phyloP scores from a whole-genome alignment of 176 grass and related monocot genomes.

The Avena insularis region DNA sequence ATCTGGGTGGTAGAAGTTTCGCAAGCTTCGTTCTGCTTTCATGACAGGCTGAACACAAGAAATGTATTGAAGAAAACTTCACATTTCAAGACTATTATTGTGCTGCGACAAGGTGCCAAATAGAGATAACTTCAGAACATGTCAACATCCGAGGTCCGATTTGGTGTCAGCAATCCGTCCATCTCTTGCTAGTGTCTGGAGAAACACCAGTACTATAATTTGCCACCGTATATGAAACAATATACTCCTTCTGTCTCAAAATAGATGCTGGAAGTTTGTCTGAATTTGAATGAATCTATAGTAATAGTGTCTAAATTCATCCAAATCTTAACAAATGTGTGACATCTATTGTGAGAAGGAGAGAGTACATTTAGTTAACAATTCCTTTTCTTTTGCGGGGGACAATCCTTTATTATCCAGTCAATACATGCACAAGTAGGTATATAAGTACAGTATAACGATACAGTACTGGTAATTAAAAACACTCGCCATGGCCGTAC shows the following conservation, averaged over 20 bases:
- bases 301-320: too few species aligned
- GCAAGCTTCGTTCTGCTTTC: background rate
- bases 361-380: background rate
- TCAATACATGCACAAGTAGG: background rate
- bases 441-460: background rate
- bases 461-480: background rate
- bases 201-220: background rate
- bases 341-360: too few species aligned
- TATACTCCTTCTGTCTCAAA: too few species aligned
- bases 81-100: background rate
- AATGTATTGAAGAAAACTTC: background rate
- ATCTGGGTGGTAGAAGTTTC: background rate
- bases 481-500: background rate
- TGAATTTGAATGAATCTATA: too few species aligned
- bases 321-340: too few species aligned
- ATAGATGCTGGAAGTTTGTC: too few species aligned
- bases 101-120: background rate
- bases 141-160: too few species aligned
- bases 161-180: too few species aligned
- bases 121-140: background rate
- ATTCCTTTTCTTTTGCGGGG: background rate
- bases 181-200: background rate
- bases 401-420: background rate
- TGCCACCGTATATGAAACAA: too few species aligned
- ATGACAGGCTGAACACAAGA: slow-evolving; percentile 1